Evolutionary conservation across 441 rosid species (phyloP).

Genomic region (Erodium moschatum): DNA sequence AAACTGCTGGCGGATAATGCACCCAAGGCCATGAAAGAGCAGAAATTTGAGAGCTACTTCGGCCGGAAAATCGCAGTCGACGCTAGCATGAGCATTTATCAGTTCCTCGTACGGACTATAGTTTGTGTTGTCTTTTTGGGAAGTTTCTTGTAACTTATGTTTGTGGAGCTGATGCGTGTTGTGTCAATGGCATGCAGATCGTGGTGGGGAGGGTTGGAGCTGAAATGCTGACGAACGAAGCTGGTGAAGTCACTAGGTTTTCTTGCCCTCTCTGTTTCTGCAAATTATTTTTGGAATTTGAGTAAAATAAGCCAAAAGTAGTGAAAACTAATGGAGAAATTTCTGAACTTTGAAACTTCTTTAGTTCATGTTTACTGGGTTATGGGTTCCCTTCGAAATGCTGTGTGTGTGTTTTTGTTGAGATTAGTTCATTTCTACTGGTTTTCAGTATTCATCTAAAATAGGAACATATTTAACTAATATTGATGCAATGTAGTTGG

Average conservation of each 20-base stretch:
- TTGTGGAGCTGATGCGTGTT: neutral
- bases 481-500: neutral
- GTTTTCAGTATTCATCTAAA: no score
- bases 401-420: neutral
- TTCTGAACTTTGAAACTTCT: neutral
- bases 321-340: neutral
- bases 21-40: constrained; percentile 74
- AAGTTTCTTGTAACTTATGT: neutral
- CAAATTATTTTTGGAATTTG: neutral
- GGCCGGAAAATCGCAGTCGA: constrained; percentile 84
- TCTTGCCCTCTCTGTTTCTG: neutral
- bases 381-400: neutral
- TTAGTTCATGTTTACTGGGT: neutral
- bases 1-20: constrained; percentile 89
- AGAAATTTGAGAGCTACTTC: constrained; percentile 70
- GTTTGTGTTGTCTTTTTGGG: neutral
- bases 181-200: constrained; percentile 37
- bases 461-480: no score
- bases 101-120: constrained; percentile 12
- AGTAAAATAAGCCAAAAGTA: neutral
- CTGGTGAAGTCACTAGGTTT: constrained; percentile 92
- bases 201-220: constrained; percentile 90
- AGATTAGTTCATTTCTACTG: neutral
- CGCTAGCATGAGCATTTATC: constrained; percentile 88
- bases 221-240: constrained; percentile 85